Evolutionary conservation across 805 yeast species (phyloP), one percentile per base, ranked within the genome.

Genomic region (Tetrapisispora fleetii): DNA sequence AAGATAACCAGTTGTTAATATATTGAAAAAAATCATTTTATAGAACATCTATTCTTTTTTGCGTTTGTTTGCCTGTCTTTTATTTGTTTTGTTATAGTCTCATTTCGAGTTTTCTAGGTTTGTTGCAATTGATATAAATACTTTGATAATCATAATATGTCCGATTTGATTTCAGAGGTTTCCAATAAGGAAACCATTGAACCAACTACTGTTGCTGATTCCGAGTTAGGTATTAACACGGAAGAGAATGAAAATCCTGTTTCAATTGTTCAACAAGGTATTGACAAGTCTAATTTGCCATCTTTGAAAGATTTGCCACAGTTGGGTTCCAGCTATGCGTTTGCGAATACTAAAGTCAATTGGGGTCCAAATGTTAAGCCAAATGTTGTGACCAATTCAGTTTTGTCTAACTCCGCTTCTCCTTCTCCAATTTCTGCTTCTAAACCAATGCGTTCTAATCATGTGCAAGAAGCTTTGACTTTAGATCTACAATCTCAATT

Each of bases 401-500:
- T 59, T 18, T 43, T 62, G 18, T 42, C 58, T 14, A 48, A 60
- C 32, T 56, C 62, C 39, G 53, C 46, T 16, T 52, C 62, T 37
- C 54, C 56, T 16, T 50, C 56, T 28, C 54, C 61, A 17, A 38
- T 48, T 53, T 45, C 62, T 42, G 43, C 68, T 52, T 63, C 74
- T n/a, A 72, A 70, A 28, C 72, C 78, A 30, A 73, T 75, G 57
- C 73, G 77, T 54, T 75, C 87, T 11, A 71, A 79, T 21, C 76
- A 77, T 47, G 73, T 86, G 50, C 91, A 88, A 63, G 89, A 85
- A 58, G 85, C 89, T 8, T 86, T 90, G 62, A 76, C 86, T 45
- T 75, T 90, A 58, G 82, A 78, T 58, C 75, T 78, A 48, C 81
- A 79, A 47, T 82, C 83, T 53, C 91, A 85, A 63, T 66, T 80